Conservation (phyloP, 2,329 filamentous ascomycete genomes). For the Clarireedia homoeocarpa region DNA sequence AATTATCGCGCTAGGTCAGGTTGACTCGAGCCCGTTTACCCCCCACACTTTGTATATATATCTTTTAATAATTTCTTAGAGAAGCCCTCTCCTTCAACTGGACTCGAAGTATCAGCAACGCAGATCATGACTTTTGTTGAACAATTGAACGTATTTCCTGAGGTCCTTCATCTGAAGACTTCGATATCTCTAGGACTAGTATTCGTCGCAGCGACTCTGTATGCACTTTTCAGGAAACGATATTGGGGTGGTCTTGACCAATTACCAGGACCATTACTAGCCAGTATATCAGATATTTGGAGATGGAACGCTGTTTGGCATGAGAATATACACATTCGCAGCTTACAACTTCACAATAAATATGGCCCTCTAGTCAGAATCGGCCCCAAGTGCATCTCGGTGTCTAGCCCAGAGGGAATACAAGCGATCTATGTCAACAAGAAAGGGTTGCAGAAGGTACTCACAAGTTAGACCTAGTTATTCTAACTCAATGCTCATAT, state of each 20-base stretch:
- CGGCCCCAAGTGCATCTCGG: constrained; percentile 5
- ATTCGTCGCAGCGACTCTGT: too few relatives aligned
- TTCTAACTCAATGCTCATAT: not conserved
- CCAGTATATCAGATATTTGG: not conserved
- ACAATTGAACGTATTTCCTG: too few relatives aligned
- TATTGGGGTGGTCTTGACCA: not conserved
- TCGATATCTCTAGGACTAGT: too few relatives aligned
- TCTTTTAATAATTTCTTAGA: too few relatives aligned
- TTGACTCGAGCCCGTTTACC: too few relatives aligned
- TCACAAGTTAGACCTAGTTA: not conserved
- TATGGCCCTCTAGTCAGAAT: constrained; percentile 8
- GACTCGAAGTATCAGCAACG: too few relatives aligned
- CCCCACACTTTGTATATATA: too few relatives aligned
- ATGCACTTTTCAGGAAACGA: not conserved
- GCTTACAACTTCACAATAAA: not conserved
- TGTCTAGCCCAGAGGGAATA: constrained; percentile 4
- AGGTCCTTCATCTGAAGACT: too few relatives aligned
- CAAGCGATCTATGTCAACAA: constrained; percentile 2
- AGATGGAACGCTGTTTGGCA: not conserved
- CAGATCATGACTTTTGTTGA: too few relatives aligned
- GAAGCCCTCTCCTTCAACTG: too few relatives aligned
- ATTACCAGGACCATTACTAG: not conserved
- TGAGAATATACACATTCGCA: not conserved
- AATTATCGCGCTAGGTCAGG: too few relatives aligned
- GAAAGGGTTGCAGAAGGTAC: constrained; percentile 3